phyloP scores from a whole-genome alignment of 2,329 filamentous ascomycete genomes.

The Colletotrichum sp. region DNA sequence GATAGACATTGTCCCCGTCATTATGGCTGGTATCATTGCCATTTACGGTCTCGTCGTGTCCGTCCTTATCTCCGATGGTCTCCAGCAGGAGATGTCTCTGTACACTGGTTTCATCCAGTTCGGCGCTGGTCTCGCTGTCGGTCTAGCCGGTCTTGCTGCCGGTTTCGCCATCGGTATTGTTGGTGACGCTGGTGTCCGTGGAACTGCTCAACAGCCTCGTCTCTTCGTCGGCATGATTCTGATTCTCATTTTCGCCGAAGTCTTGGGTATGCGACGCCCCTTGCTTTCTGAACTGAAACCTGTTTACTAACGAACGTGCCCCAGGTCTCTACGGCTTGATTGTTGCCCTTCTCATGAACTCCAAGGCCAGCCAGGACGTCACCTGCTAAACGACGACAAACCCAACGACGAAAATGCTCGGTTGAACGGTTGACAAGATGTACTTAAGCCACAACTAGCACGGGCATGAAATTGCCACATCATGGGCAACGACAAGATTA shows the following conservation, averaged over 20 bases:
- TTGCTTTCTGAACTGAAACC: background rate
- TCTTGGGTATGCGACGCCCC: slow-evolving; percentile 73
- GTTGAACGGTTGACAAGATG: slow-evolving; percentile 40
- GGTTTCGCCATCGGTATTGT: slow-evolving; percentile 89
- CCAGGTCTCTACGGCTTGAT: slow-evolving; percentile 98
- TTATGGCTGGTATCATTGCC: slow-evolving; percentile 99
- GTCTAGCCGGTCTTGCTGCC: slow-evolving; percentile 82
- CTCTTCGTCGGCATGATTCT: slow-evolving; percentile 98
- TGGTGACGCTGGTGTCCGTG: slow-evolving; percentile 86
- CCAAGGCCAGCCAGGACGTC: slow-evolving; percentile 74
- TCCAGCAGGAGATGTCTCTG: slow-evolving; percentile 74
- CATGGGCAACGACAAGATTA: slow-evolving; percentile 24
- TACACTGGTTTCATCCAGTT: slow-evolving; percentile 88
- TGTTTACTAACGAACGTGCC: slow-evolving; percentile 26
- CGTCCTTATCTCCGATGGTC: slow-evolving; percentile 82
- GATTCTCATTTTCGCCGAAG: slow-evolving; percentile 99
- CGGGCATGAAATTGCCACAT: slow-evolving; percentile 22
- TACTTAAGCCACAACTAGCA: slow-evolving; percentile 30
- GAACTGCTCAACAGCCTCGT: slow-evolving; percentile 82
- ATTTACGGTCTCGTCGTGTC: slow-evolving; percentile 94
- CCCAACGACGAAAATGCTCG: slow-evolving; percentile 23
- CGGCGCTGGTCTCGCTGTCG: slow-evolving; percentile 81
- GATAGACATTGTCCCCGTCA: slow-evolving; percentile 96
- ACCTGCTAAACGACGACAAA: slow-evolving; percentile 55
- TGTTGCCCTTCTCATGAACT: slow-evolving; percentile 99